Evolutionary conservation across 768 basidiomycete genomes (phyloP), one percentile per base, ranked within the genome.

Genomic region (Lanmaoa pseudosensibilis): DNA sequence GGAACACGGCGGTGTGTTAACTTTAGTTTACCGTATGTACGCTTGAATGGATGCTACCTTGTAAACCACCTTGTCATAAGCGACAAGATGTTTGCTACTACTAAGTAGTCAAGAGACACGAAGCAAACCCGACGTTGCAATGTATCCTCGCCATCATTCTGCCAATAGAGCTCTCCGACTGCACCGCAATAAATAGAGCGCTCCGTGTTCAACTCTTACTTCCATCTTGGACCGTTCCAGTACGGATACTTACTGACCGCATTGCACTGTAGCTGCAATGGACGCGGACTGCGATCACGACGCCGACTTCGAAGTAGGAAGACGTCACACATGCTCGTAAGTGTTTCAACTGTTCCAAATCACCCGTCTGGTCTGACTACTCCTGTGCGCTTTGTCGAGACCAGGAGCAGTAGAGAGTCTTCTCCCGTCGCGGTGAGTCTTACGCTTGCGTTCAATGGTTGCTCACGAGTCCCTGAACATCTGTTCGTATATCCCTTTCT

Each of bases 321-420:
- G 80, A 56, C 71, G 68, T 39, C 69, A 66, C 52, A 65, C 74
- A 60, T 78, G 78, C 15, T 70, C 69, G 76, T 78, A 53, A 62
- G 76, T 69, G 38, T 47, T 36, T 53, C 43, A 27, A 3, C 59
- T 7, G 6, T 41, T 37, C 21, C 50, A 23, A 33, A 21, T 27
- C 30, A 32, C 48, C 46, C 34, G 45, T 48, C 37, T 56, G 23
- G 37, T 58, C 62, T n/a, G n/a, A n/a, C n/a, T n/a, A 56, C 44
- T 34, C 39, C 15, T 33, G 8, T 7, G 0, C 10, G 45, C 48
- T 59, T 43, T 38, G 60, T 63, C 56, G 57, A 46, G 56, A 49
- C 19, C 55, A 85, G 83, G 59, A 85, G 81, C 66, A 85, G 83
- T 65, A 73, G 81, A 49, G 83, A 83, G 58, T 80, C 81, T 21